phyloP scores from a whole-genome alignment of 148 eudicot genomes.

The Spergularia marina region DNA sequence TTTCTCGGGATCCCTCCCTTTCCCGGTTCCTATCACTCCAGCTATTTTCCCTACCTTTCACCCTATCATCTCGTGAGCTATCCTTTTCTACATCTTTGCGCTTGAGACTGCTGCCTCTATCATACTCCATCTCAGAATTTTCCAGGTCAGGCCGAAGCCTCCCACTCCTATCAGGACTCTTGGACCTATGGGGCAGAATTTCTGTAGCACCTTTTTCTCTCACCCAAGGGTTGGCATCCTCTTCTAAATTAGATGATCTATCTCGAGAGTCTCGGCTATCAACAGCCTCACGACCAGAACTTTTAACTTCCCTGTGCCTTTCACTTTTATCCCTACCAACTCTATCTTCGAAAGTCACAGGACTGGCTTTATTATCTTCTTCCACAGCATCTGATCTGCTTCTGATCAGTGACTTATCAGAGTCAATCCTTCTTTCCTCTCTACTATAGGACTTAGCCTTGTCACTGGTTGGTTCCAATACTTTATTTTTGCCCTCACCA shows the following conservation, averaged over 20 bases:
- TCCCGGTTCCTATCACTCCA: constrained; percentile 58
- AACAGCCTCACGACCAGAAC: constrained; percentile 32
- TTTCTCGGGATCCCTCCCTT: constrained; percentile 53
- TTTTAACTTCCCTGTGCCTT: constrained; percentile 41
- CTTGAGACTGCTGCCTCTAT: constrained; percentile 43
- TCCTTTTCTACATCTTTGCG: constrained; percentile 68
- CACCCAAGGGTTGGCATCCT: constrained; percentile 35
- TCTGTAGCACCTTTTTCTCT: constrained; percentile 56
- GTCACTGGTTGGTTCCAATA: constrained; percentile 38
- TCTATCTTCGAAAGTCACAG: constrained; percentile 37
- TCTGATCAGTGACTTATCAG: constrained; percentile 53
- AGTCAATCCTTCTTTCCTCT: constrained; percentile 49
- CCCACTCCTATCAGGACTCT: constrained; percentile 66
- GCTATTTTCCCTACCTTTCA: constrained; percentile 59
- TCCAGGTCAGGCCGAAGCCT: constrained; percentile 53
- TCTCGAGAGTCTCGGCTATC: constrained; percentile 35
- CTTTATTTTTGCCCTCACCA: constrained; percentile 32
- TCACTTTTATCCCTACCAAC: constrained; percentile 44
- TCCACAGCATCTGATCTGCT: constrained; percentile 47
- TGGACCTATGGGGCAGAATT: constrained; percentile 49
- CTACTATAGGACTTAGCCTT: constrained; percentile 46
- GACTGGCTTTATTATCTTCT: constrained; percentile 41
- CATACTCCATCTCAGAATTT: constrained; percentile 49
- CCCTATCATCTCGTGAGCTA: constrained; percentile 50
- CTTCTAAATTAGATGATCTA: constrained; percentile 41